Base-by-base conservation (phyloP, 2,329 filamentous ascomycete species). In the Stylonectria norvegica region DNA sequence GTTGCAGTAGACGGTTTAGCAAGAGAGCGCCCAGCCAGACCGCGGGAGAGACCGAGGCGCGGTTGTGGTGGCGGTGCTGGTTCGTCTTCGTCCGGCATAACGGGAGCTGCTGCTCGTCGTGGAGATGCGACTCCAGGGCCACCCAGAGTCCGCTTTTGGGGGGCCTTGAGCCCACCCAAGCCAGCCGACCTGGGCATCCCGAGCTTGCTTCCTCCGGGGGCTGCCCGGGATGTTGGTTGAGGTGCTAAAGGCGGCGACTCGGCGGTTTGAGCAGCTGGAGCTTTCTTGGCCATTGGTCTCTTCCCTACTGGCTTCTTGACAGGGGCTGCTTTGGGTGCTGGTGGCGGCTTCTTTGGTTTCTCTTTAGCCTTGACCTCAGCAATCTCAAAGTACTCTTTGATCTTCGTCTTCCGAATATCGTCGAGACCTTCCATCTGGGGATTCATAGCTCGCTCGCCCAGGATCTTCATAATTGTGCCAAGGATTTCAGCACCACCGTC, bases 401-500 rank as follows among this genome's bases (percentile, higher is more conserved):
- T 86, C 65, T 96, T 98, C 47, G 76, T 86, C 69, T 95, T 97
- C 46, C 90, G 81, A 52, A 97, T 97, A 17, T 98, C 93, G 60
- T 98, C 93, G 3, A 98, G 73, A 3, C 89, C 89, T 49, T 96
- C 91, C 12, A 98, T 70, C 61, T 95, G 86, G 7, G 88, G 85
- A 30, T 86, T 89, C 93, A 98, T 98, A 37, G 87, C 87, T 42
- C 93, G 81, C 65, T 98, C 94, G 29, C 93, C 91, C 70, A 97
- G 87, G 40, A 98, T 97, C 70, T 97, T 98, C 93, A 96, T 97
- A 35, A 98, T 66, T 0, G 90, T 95, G 49, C 94, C 93, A 3
- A 98, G 72, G 22, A 93, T 83, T 64, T 98, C 93, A 11, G 90
- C 90, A 62, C 90, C 93, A 20, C 89, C 89, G 34, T 91, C 85